Evolutionary conservation across 805 yeast genomes (phyloP).

Genomic region (Spathaspora boniae): DNA sequence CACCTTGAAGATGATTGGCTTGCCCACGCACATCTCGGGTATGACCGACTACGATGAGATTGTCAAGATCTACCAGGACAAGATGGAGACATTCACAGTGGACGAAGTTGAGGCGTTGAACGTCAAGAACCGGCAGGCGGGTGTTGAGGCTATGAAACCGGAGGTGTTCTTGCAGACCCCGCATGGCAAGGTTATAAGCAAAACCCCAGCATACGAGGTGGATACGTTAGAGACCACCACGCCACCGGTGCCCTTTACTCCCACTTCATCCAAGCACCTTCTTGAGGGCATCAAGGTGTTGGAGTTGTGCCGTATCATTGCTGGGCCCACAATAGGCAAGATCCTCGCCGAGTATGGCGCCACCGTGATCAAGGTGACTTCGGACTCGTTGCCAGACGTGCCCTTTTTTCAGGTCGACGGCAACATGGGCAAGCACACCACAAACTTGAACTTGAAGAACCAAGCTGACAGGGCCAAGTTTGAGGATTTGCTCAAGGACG

Average conservation of each 20-base stretch:
- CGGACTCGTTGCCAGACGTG: conserved; percentile 23
- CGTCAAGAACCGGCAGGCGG: conserved; percentile 27
- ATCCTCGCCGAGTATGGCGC: conserved; percentile 33
- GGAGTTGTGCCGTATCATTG: conserved; percentile 29
- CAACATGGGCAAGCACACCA: conserved; percentile 32
- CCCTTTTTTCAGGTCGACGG: conserved; percentile 33
- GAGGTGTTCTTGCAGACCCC: conserved; percentile 24
- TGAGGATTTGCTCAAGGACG: conserved; percentile 24
- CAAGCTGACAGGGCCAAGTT: conserved; percentile 20
- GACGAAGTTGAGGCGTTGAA: conserved; percentile 26
- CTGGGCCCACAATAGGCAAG: conserved; percentile 31
- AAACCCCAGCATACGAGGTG: conserved; percentile 20
- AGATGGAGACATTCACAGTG: conserved; percentile 19
- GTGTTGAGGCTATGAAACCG: conserved; percentile 23
- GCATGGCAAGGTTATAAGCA: conserved; percentile 23
- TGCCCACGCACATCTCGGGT: conserved; percentile 21
- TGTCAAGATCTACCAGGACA: conserved; percentile 17
- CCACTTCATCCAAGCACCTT: conserved; percentile 15
- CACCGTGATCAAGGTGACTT: conserved; percentile 26
- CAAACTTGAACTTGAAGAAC: conserved; percentile 25
- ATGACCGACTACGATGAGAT: conserved; percentile 22
- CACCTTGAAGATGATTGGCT: conserved; percentile 29
- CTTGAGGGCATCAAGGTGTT: conserved; percentile 28
- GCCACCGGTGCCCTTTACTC: conserved; percentile 18
- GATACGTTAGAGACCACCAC: conserved; percentile 18